phyloP scores from a whole-genome alignment of 2,329 filamentous ascomycete species.

The Septoria petroselini region DNA sequence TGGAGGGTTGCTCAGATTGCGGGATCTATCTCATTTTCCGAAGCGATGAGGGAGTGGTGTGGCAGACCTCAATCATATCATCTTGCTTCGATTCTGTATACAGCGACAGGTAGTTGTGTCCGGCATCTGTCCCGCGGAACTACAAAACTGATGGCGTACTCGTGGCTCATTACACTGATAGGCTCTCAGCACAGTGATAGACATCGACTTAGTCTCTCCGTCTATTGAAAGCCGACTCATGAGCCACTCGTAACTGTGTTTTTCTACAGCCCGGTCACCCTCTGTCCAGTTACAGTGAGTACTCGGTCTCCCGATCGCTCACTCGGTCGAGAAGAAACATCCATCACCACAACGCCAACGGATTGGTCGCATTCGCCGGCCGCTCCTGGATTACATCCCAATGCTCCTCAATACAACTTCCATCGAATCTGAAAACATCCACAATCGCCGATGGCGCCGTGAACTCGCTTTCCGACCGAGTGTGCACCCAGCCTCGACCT shows the following conservation, averaged over 20 bases:
- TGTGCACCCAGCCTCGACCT: background rate
- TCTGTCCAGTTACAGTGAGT: no score
- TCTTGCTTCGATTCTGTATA: background rate
- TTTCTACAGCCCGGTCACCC: no score
- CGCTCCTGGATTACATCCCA: conserved; percentile 5
- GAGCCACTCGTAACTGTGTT: no score
- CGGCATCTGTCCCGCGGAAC: background rate
- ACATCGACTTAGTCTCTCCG: no score
- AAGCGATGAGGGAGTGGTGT: conserved; percentile 7
- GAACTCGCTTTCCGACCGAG: background rate
- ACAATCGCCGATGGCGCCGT: background rate
- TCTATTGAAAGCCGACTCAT: no score
- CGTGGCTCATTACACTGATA: no score
- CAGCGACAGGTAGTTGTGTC: background rate
- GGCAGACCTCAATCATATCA: background rate
- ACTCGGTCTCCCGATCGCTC: no score
- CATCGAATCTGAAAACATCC: conserved; percentile 4
- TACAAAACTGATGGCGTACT: no score
- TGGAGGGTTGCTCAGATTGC: conserved; percentile 6
- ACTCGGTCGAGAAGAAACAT: no score
- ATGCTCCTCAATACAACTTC: conserved; percentile 4
- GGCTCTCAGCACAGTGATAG: no score
- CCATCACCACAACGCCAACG: conserved; percentile 12
- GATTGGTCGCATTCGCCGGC: conserved; percentile 22
- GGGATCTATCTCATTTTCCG: background rate